phyloP scores from a whole-genome alignment of 1,284 basidiomycete genomes.

The Cryptococcus deneoformans region DNA sequence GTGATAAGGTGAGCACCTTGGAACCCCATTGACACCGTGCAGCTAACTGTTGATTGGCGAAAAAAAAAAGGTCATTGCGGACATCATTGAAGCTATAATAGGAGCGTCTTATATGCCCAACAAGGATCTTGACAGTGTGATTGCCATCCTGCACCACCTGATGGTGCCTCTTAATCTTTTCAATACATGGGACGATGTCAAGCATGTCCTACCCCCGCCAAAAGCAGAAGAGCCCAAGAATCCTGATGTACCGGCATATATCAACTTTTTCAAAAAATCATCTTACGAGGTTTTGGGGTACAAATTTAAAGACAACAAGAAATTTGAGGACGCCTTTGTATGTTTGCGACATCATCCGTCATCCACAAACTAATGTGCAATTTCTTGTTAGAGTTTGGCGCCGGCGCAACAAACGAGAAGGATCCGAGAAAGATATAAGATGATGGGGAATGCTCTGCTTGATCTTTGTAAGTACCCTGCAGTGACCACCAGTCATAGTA shows the following conservation, averaged over 20 bases:
- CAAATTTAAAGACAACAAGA: slow-evolving; percentile 20
- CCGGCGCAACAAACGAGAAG: slow-evolving; percentile 3
- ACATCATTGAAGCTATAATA: slow-evolving; percentile 39
- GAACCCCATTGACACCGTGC: background rate
- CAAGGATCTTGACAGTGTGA: slow-evolving; percentile 23
- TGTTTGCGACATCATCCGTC: slow-evolving; percentile 1
- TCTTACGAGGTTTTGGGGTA: slow-evolving; percentile 24
- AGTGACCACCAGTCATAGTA: background rate
- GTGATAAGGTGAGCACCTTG: slow-evolving; percentile 33
- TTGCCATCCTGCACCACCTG: slow-evolving; percentile 22
- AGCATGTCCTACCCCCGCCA: background rate
- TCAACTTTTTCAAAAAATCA: slow-evolving; percentile 8
- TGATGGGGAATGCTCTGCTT: slow-evolving; percentile 29
- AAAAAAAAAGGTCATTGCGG: slow-evolving; percentile 32
- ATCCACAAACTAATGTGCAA: background rate
- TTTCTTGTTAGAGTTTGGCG: background rate
- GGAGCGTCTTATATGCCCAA: slow-evolving; percentile 31
- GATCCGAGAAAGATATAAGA: slow-evolving; percentile 20
- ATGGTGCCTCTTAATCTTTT: slow-evolving; percentile 18
- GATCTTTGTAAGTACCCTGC: slow-evolving; percentile 22
- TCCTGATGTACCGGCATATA: slow-evolving; percentile 3
- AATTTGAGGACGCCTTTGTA: slow-evolving; percentile 16
- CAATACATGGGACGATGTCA: slow-evolving; percentile 18
- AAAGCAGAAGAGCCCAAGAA: background rate
- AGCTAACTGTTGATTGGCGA: background rate